Percentiles rank a stretch among this genome's conserved stretches.
phyloP scores from a whole-genome alignment of 1,139 yeast genomes.

The Nakaseomyces nivariensis region DNA sequence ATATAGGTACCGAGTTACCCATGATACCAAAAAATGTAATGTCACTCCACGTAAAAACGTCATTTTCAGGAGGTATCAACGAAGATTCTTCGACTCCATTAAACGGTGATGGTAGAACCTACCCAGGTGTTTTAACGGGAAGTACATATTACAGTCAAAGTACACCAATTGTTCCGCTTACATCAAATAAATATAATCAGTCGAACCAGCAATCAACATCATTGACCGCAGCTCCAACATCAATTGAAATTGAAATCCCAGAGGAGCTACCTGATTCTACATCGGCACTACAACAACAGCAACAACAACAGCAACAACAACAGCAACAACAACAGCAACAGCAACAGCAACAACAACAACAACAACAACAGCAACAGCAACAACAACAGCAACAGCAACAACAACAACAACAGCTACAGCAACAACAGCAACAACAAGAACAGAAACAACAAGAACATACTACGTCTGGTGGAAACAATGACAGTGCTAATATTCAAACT shows the following conservation, averaged over 20 bases:
- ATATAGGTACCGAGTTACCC: constrained; percentile 16
- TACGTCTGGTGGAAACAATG: background rate
- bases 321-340: constrained; percentile 16
- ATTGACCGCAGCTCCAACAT: constrained; percentile 31
- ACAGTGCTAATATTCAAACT: background rate
- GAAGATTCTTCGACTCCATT: background rate
- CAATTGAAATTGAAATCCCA: constrained; percentile 53
- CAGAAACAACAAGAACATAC: background rate
- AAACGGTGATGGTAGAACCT: constrained; percentile 9
- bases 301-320: constrained; percentile 25
- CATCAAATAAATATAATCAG: constrained; percentile 24
- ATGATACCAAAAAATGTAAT: constrained; percentile 14
- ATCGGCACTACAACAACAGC: constrained; percentile 12
- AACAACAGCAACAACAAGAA: background rate
- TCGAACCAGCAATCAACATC: constrained; percentile 19
- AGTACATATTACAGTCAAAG: constrained; percentile 21
- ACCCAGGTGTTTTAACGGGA: constrained; percentile 10
- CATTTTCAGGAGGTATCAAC: background rate
- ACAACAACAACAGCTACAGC: background rate
- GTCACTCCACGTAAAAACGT: constrained; percentile 8
- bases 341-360: constrained; percentile 40
- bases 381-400: background rate
- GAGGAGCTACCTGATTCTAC: constrained; percentile 33
- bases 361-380: constrained; percentile 43
- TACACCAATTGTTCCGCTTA: constrained; percentile 22